Evolutionary conservation across 2,329 filamentous ascomycete genomes (phyloP).

Genomic region (Dryadomyces quercus-mongolicae): DNA sequence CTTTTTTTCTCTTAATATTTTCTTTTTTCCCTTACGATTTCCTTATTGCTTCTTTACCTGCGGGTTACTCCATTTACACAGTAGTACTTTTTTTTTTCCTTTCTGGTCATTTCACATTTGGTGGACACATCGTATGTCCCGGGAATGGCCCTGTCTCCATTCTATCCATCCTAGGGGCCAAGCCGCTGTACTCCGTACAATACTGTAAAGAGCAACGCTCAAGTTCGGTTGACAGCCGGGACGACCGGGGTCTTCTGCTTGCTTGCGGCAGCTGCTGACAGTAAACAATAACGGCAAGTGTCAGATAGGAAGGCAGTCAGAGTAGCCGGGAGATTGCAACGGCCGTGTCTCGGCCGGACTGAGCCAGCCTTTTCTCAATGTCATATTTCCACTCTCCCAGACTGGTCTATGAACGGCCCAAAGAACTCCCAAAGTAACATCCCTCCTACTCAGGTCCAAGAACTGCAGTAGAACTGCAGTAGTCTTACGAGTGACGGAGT

Average conservation of each 20-base stretch:
- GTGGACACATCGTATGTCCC: neutral
- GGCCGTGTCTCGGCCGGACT: slow-evolving; percentile 2
- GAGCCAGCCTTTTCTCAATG: neutral
- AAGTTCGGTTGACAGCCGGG: neutral
- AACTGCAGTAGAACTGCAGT: neutral
- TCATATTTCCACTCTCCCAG: too few relatives aligned
- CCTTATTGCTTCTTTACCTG: neutral
- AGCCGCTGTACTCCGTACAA: too few relatives aligned
- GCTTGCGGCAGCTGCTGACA: neutral
- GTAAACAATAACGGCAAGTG: neutral
- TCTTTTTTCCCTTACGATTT: neutral
- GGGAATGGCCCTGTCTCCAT: neutral
- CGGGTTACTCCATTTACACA: neutral
- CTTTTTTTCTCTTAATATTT: neutral
- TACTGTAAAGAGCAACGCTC: neutral
- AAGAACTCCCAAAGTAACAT: too few relatives aligned
- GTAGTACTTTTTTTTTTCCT: too few relatives aligned
- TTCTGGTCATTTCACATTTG: neutral
- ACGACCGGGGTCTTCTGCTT: neutral
- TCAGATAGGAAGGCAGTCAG: neutral
- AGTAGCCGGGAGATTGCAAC: neutral
- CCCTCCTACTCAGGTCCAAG: too few relatives aligned
- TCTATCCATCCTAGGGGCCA: neutral
- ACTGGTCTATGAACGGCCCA: too few relatives aligned
- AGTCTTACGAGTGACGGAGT: neutral